These are phyloP conservation scores for Tetraselmis striata DNA, from an alignment of 139 green algal species.

Conservation along the genomic window DNA sequence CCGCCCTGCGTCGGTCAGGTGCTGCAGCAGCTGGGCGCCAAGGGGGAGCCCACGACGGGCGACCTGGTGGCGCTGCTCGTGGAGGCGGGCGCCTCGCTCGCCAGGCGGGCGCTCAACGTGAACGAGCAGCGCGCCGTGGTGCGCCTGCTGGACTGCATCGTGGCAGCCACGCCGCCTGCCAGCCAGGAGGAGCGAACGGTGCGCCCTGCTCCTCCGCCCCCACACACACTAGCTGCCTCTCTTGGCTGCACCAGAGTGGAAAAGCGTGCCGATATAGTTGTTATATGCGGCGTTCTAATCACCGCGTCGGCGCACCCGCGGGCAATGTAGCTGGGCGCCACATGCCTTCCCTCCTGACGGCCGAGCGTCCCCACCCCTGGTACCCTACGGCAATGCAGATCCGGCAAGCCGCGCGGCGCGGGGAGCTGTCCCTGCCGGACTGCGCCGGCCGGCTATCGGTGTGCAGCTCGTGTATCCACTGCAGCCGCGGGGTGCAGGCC, in stretches of 20 bases:
- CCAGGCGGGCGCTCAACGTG: slow-evolving; percentile 29
- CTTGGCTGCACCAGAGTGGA: too few relatives aligned
- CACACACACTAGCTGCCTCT: too few relatives aligned
- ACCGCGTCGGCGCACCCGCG: too few relatives aligned
- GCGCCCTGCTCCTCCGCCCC: too few relatives aligned
- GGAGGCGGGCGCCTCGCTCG: slow-evolving; percentile 7
- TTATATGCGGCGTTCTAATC: too few relatives aligned
- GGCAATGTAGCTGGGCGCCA: too few relatives aligned
- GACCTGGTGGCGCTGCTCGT: slow-evolving; percentile 20
- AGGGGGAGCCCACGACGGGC: slow-evolving; percentile 25
- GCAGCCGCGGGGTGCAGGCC: slow-evolving; percentile 41
- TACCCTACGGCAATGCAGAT: too few relatives aligned
- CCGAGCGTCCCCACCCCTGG: too few relatives aligned
- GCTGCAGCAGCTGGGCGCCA: slow-evolving; percentile 42
- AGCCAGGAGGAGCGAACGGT: neutral
- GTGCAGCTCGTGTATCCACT: slow-evolving; percentile 10
- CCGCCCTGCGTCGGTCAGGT: too few relatives aligned
- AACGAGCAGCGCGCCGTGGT: slow-evolving; percentile 47
- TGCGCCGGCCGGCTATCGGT: neutral
- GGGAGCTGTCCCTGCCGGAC: neutral
- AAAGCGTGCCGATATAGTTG: too few relatives aligned
- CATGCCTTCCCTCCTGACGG: too few relatives aligned
- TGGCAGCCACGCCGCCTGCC: neutral
- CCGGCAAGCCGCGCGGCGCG: neutral
- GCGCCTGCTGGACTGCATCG: slow-evolving; percentile 25